Percentiles rank a stretch among this genome's conserved stretches.
phyloP scores from a whole-genome alignment of 2,329 filamentous ascomycete genomes.

The Phaeosphaeria sp. region DNA sequence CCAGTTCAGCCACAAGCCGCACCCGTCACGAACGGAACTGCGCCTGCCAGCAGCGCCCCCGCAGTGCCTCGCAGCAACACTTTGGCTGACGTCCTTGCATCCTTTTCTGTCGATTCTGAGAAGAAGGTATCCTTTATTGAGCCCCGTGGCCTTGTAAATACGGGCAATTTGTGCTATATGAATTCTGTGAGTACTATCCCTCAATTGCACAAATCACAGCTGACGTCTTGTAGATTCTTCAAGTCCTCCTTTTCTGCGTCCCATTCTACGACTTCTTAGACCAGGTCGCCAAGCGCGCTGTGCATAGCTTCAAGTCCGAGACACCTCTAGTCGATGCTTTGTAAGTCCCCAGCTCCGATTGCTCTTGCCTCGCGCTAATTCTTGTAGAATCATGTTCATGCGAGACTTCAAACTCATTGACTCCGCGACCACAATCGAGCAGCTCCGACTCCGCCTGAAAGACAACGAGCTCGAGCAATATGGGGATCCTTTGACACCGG shows the following conservation, averaged over 20 bases:
- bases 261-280: conserved; percentile 96
- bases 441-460: conserved; percentile 77
- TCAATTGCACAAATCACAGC: background rate
- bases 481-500: conserved; percentile 88
- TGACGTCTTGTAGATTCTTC: conserved; percentile 74
- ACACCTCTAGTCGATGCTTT: conserved; percentile 94
- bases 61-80: conserved; percentile 63
- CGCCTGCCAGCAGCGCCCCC: conserved; percentile 30
- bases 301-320: conserved; percentile 92
- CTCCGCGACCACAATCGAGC: conserved; percentile 75
- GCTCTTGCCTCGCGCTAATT: background rate
- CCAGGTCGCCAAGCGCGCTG: conserved; percentile 80
- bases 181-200: conserved; percentile 78
- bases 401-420: conserved; percentile 88
- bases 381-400: conserved; percentile 87
- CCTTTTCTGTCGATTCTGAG: conserved; percentile 71
- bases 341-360: conserved; percentile 59
- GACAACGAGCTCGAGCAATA: conserved; percentile 85
- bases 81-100: conserved; percentile 77
- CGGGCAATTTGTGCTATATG: conserved; percentile 99
- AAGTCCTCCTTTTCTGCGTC: conserved; percentile 91
- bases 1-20: conserved; percentile 20
- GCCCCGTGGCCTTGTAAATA: conserved; percentile 92
- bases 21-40: background rate
- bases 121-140: conserved; percentile 82